phyloP scores from a whole-genome alignment of 768 basidiomycete species.

The Ephemerocybe angulata region DNA sequence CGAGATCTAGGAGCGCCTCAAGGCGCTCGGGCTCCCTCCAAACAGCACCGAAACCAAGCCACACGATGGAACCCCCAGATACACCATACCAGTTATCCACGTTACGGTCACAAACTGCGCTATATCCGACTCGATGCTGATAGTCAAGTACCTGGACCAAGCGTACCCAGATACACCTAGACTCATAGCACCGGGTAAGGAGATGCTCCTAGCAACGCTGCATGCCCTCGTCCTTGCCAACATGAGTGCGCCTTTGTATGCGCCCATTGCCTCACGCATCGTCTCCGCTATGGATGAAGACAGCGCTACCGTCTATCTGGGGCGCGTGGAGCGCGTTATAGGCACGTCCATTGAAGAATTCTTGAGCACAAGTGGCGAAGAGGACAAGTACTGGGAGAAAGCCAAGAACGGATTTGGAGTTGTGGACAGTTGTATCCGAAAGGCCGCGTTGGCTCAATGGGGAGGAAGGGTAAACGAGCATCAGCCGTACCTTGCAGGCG shows the following conservation, averaged over 20 bases:
- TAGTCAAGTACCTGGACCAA: slow-evolving; percentile 42
- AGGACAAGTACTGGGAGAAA: background rate
- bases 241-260: background rate
- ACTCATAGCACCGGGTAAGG: slow-evolving; percentile 29
- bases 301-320: background rate
- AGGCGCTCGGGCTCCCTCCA: slow-evolving; percentile 32
- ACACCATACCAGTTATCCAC: slow-evolving; percentile 24
- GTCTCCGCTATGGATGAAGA: background rate
- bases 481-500: background rate
- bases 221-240: background rate
- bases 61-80: slow-evolving; percentile 9
- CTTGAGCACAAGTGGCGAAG: background rate
- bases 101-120: slow-evolving; percentile 31
- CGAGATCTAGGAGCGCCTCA: slow-evolving; percentile 34
- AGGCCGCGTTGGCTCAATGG: background rate
- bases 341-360: background rate
- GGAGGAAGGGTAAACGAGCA: background rate
- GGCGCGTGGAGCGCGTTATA: background rate
- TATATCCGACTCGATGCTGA: slow-evolving; percentile 12
- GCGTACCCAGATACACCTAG: slow-evolving; percentile 33
- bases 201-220: slow-evolving; percentile 29
- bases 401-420: background rate
- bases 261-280: background rate
- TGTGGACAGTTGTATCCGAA: background rate
- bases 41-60: slow-evolving; percentile 16